Evolutionary conservation across 139 green algal species (phyloP), one percentile per base, ranked within the genome.

Genomic region (Nannochloris sp.): DNA sequence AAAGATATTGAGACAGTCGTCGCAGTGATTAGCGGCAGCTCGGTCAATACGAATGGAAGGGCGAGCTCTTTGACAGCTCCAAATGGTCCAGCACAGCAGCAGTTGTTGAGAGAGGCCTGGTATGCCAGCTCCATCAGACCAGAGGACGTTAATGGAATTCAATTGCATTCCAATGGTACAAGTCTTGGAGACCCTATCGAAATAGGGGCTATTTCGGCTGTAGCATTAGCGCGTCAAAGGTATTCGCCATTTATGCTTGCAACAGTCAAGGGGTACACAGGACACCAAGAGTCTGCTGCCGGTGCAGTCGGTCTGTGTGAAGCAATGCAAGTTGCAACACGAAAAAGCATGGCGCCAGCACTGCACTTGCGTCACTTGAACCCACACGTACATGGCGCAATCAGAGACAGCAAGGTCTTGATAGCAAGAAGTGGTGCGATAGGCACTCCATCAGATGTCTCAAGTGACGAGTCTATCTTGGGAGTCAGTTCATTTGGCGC

Each of bases 21-120:
- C 37, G 77, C 45, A 1, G 10, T 89, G 0, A 48, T 95, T 8
- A 12, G 49, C 0, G 82, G 71, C 17, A 78, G 76, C 2, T 80
- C 88, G 0, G 85, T 96, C n/a, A 96, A 96, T 79, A 84, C 91
- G 67, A 90, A 95, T 56, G 89, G 89, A 28, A 77, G 89, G 49
- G 90, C 83, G 56, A 91, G 81, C 79, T 80, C 66, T 64, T 78
- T 96, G 37, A 96, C 89, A 1, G 89, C 87, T 11, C 89, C 89
- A 23, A 89, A 93, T 63, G 89, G 89, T 5, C 89, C 86, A 6
- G 72, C 85, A 11, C 89, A 96, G 81, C 66, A 74, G 48, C 45
- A 33, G 46, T 49, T 79, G 44, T 61, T 74, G 23, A 55, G 66
- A 11, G 64, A 66, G 2, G 66, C 69, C 31, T 66, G 33, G 60